Evolutionary conservation across 495 filamentous ascomycete species (phyloP), one percentile per base, ranked within the genome.

Genomic region (Clohesyomyces aquaticus): DNA sequence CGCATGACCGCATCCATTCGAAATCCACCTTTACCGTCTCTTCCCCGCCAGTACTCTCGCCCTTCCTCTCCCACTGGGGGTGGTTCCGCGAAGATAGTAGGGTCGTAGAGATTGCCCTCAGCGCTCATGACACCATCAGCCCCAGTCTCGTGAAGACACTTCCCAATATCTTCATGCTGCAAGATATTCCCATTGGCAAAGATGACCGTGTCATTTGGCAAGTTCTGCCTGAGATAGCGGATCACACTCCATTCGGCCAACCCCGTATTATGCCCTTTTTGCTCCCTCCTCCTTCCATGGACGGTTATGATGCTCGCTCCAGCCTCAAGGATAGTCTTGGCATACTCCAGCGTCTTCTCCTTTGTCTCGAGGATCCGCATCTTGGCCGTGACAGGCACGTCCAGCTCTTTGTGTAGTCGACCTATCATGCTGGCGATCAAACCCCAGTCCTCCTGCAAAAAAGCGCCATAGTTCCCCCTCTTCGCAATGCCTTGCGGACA

Each of bases 181-280:
- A 99, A 81, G 32, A 96, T 88, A 69, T 98, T 98, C 16, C 94
- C 94, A 72, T 99, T 99, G 14, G 94, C 93, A 72, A 99, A 96
- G 9, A 99, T 84, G 9, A 99, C 94, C 38, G 91, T 91, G 26
- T 96, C 91, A 2, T 81, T 77, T 0, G 94, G 93, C 22, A 99
- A 77, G 49, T 90, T 87, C 32, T 96, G 87, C 45, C 95, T 82
- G 50, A 99, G 77, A 66, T 89, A 95, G 23, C 86, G 81, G 53
- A 99, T 86, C 53, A 87, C 82, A 26, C 77, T 81, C 95, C 94
- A 99, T 76, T 98, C 93, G 3, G 94, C 94, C 26, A 98, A 69
- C 0, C 95, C 94, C 0, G 95, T 99, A 68, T 93, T 86, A 71
- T 99, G 94, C 1, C 95, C 93, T 76, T 98, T 98, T 72, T 97